Conservation (phyloP, 2,329 filamentous ascomycete genomes). For the Raffaelea albimanens region DNA sequence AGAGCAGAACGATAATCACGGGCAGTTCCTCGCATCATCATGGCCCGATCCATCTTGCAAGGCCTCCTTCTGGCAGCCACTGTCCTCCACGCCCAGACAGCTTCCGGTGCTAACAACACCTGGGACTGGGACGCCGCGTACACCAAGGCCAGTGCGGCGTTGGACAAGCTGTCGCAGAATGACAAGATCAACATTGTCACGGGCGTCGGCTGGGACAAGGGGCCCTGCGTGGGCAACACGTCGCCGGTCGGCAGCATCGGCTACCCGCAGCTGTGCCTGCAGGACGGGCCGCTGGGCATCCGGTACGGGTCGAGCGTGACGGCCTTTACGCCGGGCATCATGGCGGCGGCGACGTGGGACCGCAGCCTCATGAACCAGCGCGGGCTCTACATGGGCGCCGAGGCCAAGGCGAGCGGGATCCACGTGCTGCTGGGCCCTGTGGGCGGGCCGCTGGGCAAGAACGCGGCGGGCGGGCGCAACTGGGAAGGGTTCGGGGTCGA, state of each 20-base stretch:
- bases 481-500: constrained; percentile 57
- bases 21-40: too few species aligned
- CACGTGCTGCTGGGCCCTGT: constrained; percentile 58
- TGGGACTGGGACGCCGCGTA: constrained; percentile 58
- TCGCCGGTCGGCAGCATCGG: constrained; percentile 43
- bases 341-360: constrained; percentile 65
- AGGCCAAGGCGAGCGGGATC: constrained; percentile 64
- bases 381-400: constrained; percentile 60
- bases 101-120: not conserved
- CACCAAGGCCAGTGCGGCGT: constrained; percentile 55
- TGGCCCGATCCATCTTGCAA: not conserved
- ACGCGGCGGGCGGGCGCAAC: constrained; percentile 50
- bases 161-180: constrained; percentile 58
- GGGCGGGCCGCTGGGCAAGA: constrained; percentile 54
- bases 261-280: constrained; percentile 53
- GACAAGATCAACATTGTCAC: constrained; percentile 77
- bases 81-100: constrained; percentile 5
- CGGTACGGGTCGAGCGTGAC: constrained; percentile 56
- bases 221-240: constrained; percentile 31
- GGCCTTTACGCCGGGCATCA: constrained; percentile 63
- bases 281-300: constrained; percentile 64
- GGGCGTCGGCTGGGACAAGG: constrained; percentile 62
- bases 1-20: too few species aligned
- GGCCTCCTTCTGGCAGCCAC: constrained; percentile 15
- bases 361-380: constrained; percentile 55